phyloP scores from a whole-genome alignment of 2,329 filamentous ascomycete genomes.

The Diaporthe eres region DNA sequence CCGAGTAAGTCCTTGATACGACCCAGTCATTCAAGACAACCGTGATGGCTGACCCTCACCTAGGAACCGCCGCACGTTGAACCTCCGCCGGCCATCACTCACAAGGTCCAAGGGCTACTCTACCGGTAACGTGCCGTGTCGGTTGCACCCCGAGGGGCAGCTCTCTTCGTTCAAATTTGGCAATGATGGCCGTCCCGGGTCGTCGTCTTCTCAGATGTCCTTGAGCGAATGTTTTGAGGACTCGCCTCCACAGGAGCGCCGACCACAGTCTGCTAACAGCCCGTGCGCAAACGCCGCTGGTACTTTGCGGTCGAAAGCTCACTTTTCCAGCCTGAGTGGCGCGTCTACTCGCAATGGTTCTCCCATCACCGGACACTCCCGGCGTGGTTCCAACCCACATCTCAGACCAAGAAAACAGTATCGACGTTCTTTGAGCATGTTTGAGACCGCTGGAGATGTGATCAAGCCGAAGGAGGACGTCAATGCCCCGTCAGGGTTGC shows the following conservation, averaged over 20 bases:
- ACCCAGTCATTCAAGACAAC: neutral
- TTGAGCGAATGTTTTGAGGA: conserved; percentile 85
- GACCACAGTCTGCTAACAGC: conserved; percentile 73
- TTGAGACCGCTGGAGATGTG: conserved; percentile 90
- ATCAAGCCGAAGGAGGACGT: conserved; percentile 83
- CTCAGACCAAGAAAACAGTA: conserved; percentile 88
- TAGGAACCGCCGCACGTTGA: conserved; percentile 75
- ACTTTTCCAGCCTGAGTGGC: conserved; percentile 71
- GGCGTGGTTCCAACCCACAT: conserved; percentile 80
- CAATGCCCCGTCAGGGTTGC: conserved; percentile 66
- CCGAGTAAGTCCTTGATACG: conserved; percentile 64
- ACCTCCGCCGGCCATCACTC: conserved; percentile 81
- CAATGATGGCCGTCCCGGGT: conserved; percentile 55
- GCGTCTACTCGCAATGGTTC: conserved; percentile 78
- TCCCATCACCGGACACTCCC: conserved; percentile 77
- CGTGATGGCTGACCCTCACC: conserved; percentile 45
- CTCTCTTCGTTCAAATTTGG: conserved; percentile 84
- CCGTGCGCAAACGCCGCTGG: conserved; percentile 68
- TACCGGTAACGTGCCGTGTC: conserved; percentile 74
- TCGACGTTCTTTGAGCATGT: conserved; percentile 96
- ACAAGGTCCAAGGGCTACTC: conserved; percentile 82
- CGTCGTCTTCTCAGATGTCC: conserved; percentile 74
- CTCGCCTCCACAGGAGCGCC: conserved; percentile 81
- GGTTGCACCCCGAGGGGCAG: conserved; percentile 73
- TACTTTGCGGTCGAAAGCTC: conserved; percentile 70